Evolutionary conservation across 129 eudicot species (phyloP).

Genomic region (Escallonia herrerae): DNA sequence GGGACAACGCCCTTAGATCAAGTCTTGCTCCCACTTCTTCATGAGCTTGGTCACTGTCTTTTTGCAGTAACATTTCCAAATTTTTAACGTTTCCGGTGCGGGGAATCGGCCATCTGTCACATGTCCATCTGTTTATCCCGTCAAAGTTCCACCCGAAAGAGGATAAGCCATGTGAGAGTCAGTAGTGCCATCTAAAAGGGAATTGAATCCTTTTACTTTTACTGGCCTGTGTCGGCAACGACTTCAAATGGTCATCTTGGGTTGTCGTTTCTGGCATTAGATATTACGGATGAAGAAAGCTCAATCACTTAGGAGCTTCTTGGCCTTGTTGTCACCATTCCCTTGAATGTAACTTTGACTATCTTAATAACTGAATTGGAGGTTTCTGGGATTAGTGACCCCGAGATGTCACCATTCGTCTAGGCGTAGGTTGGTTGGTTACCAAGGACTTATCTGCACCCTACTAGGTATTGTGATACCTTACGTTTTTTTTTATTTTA

Average conservation of each 20-base stretch:
- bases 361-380: too few relatives aligned
- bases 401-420: neutral
- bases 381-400: too few relatives aligned
- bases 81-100: conserved; percentile 4
- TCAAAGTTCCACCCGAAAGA: conserved; percentile 15
- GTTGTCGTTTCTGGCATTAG: neutral
- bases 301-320: neutral
- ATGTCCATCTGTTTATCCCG: conserved; percentile 27
- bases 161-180: conserved; percentile 48
- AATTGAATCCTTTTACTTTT: conserved; percentile 30
- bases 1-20: conserved; percentile 50
- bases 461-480: too few relatives aligned
- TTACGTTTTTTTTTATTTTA: too few relatives aligned
- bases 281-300: neutral
- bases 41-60: neutral
- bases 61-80: too few relatives aligned
- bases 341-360: too few relatives aligned
- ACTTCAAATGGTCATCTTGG: neutral
- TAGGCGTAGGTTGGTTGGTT: neutral
- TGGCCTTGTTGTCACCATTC: too few relatives aligned
- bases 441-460: too few relatives aligned
- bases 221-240: too few relatives aligned
- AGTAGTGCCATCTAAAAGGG: conserved; percentile 15
- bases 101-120: conserved; percentile 53
- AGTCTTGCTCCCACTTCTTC: conserved; percentile 30